Base-by-base conservation (phyloP, 257 asterid species). In the Mitragyna speciosa region DNA sequence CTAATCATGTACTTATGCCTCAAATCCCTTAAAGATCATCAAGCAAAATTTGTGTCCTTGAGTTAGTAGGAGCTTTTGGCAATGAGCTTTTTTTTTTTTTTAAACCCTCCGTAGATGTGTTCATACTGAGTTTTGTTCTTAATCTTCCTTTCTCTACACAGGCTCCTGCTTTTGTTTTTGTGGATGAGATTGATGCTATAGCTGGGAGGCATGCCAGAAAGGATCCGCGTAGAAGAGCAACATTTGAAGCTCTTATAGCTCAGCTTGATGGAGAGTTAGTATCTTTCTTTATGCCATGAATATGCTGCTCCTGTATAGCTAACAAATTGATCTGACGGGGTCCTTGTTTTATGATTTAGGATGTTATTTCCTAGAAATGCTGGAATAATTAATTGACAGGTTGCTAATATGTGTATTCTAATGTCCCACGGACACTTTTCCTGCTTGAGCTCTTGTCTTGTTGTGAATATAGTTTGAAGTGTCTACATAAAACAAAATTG, bases 251-350 rank as follows among this genome's bases (percentile, higher is more conserved):
- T 56, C 86, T 95, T 84, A 86, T 95, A 83, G 83, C 93, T 74
- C 98, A 95, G 89, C 94, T 95, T 88, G 99, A 95, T 82, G 99
- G 98, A 85, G 98, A 95, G 99, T 95, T 81, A 92, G 97, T 89
- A 80, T 68, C 79, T 39, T 76, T 68, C 75, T 58, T 78, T 80
- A 63, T 68, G 48, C 67, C 26, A 64, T 77, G 79, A 41, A 71
- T 79, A 75, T 39, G 36, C 11, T 64, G 52, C 74, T 66, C 33
- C 65, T 16, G 75, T 12, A 58, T 75, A 20, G 31, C 22, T 54
- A 43, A 76, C 9, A 5, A 20, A 43, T 15, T 28, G 39, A 54
- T 54, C 48, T 66, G 26, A 36, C 45, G 1, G 70, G 30, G 65
- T 56, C 54, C 19, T 43, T 11, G 24, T 15, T 73, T 33, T 31